phyloP scores from a whole-genome alignment of 2,329 filamentous ascomycete genomes.

The Epichloe sibirici region DNA sequence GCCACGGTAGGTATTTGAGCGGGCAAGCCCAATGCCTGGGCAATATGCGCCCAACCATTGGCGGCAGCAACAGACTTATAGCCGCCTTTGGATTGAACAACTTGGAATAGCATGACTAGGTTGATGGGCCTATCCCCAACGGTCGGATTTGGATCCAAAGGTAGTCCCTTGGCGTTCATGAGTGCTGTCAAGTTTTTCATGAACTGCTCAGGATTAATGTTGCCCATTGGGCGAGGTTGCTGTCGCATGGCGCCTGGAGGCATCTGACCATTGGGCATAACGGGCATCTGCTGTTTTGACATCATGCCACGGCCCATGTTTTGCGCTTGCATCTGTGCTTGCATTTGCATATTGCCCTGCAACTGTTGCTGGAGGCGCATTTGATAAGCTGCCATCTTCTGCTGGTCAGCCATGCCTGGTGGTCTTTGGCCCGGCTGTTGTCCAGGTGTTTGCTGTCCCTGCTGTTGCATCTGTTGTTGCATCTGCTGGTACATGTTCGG shows the following conservation, averaged over 20 bases:
- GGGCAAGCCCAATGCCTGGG: conserved; percentile 50
- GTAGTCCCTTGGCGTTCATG: conserved; percentile 61
- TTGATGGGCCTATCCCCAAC: conserved; percentile 64
- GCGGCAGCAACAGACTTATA: conserved; percentile 58
- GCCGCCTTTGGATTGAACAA: conserved; percentile 63
- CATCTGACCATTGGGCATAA: conserved; percentile 44
- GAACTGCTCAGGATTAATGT: conserved; percentile 53
- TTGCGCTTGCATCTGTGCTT: conserved; percentile 38
- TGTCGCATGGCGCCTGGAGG: conserved; percentile 37
- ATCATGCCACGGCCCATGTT: conserved; percentile 37
- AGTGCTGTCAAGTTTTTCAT: conserved; percentile 67
- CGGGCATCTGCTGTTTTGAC: conserved; percentile 36
- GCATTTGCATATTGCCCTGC: conserved; percentile 41
- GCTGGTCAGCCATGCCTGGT: conserved; percentile 44
- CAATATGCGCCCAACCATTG: conserved; percentile 64
- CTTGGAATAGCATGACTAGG: conserved; percentile 64
- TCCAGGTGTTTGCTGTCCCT: conserved; percentile 48
- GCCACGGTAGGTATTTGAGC: conserved; percentile 54
- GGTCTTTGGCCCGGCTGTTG: conserved; percentile 40
- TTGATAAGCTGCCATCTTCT: conserved; percentile 66
- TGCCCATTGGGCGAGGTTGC: conserved; percentile 31
- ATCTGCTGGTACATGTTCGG: conserved; percentile 29
- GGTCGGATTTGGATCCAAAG: conserved; percentile 61
- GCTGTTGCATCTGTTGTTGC: conserved; percentile 28
- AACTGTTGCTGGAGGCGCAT: conserved; percentile 73